Base-by-base conservation (phyloP, 1,284 basidiomycete genomes). In the Pterulicium gracile region DNA sequence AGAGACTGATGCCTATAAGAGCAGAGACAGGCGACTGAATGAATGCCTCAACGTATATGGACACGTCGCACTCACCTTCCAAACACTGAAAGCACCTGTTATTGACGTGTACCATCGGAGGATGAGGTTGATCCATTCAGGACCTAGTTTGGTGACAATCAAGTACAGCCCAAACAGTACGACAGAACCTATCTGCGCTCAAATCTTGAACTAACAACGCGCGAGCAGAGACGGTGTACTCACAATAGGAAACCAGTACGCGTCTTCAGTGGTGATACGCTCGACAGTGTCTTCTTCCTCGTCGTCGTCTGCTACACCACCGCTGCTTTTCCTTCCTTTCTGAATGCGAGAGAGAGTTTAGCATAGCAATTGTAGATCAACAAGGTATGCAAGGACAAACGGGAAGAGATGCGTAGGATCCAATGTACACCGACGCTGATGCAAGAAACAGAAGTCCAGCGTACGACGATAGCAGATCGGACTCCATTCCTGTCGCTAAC, bases 101-200 rank as follows among this genome's bases (percentile, higher is more conserved):
- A 82, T 19, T 14, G 78, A 70, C 53, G 90, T 90, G 58, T 92
- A 92, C 68, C 80, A 79, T n/a, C 74, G 76, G 17, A 90, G 64
- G 1, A 88, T 51, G 69, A 71, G 77, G 59, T 90, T 90, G 52
- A 96, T 81, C 83, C 88, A 90, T 54, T 81, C 77, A 55, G 75
- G 79, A 35, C 88, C 88, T 39, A 89, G 63, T 59, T 84, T 93
- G 58, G 81, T 82, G 53, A 92, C 73, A 27, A 82, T 63, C 43
- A 77, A 56, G 57, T 87, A 92, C 45, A 90, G 62, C 3, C 78
- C 74, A 50, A 84, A 67, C 21, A 92, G 67, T 17, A 73, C 70
- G 2, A 65, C 65, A 1, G 83, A 87, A 4, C 81, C 85, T 49
- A 84, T 61, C 82, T 87, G 53, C 13, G 24, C 36, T 24, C 5